Evolutionary conservation across 2,329 filamentous ascomycete species (phyloP).

Genomic region (Aspergillus hiratsukae): DNA sequence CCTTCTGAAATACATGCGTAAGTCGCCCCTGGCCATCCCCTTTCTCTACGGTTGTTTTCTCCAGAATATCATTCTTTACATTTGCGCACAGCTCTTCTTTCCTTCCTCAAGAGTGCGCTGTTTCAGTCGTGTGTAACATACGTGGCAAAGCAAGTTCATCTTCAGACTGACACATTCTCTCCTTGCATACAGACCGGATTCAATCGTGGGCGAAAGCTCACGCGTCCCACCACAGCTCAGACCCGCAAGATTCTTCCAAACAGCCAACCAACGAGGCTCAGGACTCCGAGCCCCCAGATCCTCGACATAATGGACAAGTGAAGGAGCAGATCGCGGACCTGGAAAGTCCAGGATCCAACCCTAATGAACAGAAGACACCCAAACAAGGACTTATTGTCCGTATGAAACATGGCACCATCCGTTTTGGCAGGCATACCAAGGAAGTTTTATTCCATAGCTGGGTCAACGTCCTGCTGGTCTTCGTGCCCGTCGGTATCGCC

Average conservation of each 20-base stretch:
- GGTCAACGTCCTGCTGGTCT: conserved; percentile 42
- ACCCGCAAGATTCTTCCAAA: conserved; percentile 1
- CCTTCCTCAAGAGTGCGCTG: background rate
- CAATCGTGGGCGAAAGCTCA: conserved; percentile 40
- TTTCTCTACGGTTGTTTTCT: background rate
- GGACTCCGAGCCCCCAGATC: conserved; percentile 3
- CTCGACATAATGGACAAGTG: conserved; percentile 27
- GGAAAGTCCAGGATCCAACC: conserved; percentile 13
- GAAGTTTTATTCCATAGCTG: conserved; percentile 36
- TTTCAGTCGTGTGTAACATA: background rate
- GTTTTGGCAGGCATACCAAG: conserved; percentile 32
- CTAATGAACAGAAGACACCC: conserved; percentile 13
- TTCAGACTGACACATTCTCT: conserved; percentile 1
- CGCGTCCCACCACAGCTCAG: conserved; percentile 22
- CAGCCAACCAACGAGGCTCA: background rate
- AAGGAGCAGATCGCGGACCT: conserved; percentile 16
- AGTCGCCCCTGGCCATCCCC: conserved; percentile 10
- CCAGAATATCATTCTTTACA: background rate
- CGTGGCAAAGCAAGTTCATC: background rate
- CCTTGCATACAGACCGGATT: conserved; percentile 28
- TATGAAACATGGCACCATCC: conserved; percentile 27
- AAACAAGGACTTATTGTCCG: conserved; percentile 23
- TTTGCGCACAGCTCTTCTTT: background rate
- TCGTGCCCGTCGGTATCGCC: conserved; percentile 40
- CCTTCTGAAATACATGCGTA: conserved; percentile 34